Base-by-base conservation (phyloP, 2,329 filamentous ascomycete species). In the Aspergillus aculeatus region DNA sequence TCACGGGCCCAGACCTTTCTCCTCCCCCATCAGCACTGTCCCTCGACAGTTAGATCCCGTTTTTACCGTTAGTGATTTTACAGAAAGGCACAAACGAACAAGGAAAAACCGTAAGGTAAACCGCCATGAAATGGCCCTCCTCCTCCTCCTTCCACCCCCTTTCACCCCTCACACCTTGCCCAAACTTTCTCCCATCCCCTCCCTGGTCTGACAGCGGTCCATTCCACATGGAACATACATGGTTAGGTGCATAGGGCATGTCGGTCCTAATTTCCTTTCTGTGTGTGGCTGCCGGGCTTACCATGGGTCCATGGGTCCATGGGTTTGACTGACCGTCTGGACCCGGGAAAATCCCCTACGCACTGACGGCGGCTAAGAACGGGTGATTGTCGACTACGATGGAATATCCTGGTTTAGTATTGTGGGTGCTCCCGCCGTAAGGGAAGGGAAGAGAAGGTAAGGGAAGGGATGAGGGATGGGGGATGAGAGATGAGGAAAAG, bases 311-410 rank as follows among this genome's bases (percentile, higher is more conserved):
- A 44, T n/a, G n/a, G 38, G 5, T 44, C 26, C 26, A 44, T n/a
- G n/a, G n/a, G 14, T 44, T 44, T 23, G 12, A 11, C 31, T 32
- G 21, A 16, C 14, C 12, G 32, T 35, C 32, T 44, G n/a, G 38
- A 44, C 38, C 16, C 14, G 38, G 38, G 3, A 19, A 44, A 44
- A 35, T 26, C 47, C 41, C 54, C 50, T 41, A 55, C 50, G 49
- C 62, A 64, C 58, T 58, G 58, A 60, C 59, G 44, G 26, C 41
- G 50, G 56, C 64, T 62, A 60, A 51, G n/a, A 47, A 58, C 64
- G 64, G 64, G 48, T 63, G 62, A 64, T 63, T 62, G 54, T 63
- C 61, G 57, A 56, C 41, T 47, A 44, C 49, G 26, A 31, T 61
- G 38, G 35, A 31, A 26, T 44, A 44, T 19, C 38, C 38, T 44